These are phyloP conservation scores for Clarireedia hainanense DNA, from an alignment of 2,329 filamentous ascomycete genomes.

Conservation along the genomic window DNA sequence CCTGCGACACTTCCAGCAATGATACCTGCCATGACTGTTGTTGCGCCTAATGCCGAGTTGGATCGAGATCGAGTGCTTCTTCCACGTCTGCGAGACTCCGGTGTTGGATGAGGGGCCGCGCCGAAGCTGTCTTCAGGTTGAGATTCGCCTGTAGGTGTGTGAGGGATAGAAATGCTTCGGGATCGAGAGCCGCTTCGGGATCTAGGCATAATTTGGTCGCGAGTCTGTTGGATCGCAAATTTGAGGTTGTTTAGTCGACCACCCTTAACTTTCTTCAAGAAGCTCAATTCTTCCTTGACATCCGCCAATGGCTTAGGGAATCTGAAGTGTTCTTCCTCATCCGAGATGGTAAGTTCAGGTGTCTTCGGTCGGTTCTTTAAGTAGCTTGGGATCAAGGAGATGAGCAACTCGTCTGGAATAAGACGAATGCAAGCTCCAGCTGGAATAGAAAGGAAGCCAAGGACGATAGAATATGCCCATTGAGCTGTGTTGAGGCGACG, in stretches of 20 bases:
- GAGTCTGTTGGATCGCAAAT: conserved; percentile 69
- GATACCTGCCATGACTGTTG: conserved; percentile 76
- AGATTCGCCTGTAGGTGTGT: conserved; percentile 46
- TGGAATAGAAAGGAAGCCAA: conserved; percentile 78
- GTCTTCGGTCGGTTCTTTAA: conserved; percentile 25
- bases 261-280: conserved; percentile 72
- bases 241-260: conserved; percentile 75
- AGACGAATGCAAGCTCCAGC: conserved; percentile 74
- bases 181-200: conserved; percentile 56
- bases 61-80: conserved; percentile 55
- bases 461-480: conserved; percentile 81
- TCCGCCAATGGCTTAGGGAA: conserved; percentile 69
- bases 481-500: conserved; percentile 60
- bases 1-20: conserved; percentile 69
- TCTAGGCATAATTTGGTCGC: conserved; percentile 56
- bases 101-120: conserved; percentile 39
- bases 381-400: conserved; percentile 25
- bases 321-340: conserved; percentile 54
- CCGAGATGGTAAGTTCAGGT: conserved; percentile 47
- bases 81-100: conserved; percentile 56
- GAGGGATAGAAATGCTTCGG: conserved; percentile 57
- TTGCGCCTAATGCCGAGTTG: conserved; percentile 65
- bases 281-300: conserved; percentile 72
- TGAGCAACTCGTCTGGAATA: conserved; percentile 58
- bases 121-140: conserved; percentile 45